Percentiles rank a stretch among this genome's conserved stretches.
Conservation (phyloP, 768 basidiomycete species). For the Termitomyces sp. region DNA sequence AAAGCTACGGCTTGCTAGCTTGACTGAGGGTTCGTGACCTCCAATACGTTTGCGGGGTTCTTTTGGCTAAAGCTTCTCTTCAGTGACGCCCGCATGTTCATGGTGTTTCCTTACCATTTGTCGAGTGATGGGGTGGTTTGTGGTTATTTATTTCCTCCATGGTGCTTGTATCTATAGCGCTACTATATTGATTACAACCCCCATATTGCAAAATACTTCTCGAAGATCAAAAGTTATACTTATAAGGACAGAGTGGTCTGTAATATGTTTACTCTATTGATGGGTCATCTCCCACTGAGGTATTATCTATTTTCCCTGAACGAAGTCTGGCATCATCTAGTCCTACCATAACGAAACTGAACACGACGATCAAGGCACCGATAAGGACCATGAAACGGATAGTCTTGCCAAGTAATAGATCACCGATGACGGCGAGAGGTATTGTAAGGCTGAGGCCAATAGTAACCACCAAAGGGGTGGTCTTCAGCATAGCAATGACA, state of each 20-base stretch:
- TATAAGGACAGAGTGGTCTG: background rate
- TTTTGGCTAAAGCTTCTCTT: constrained; percentile 24
- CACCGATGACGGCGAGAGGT: constrained; percentile 84
- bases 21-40: constrained; percentile 49
- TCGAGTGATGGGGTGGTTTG: background rate
- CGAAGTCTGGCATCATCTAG: constrained; percentile 35
- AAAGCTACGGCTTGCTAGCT: constrained; percentile 40
- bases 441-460: constrained; percentile 92
- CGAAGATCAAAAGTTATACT: too few species aligned
- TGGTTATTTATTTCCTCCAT: background rate
- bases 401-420: constrained; percentile 57
- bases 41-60: constrained; percentile 36
- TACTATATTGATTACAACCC: too few species aligned
- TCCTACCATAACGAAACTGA: constrained; percentile 74
- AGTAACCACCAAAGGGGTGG: constrained; percentile 90
- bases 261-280: background rate
- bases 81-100: background rate
- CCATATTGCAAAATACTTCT: background rate
- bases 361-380: constrained; percentile 73
- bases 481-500: constrained; percentile 91
- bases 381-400: constrained; percentile 53
- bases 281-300: constrained; percentile 2
- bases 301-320: constrained; percentile 5
- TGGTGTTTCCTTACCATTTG: background rate
- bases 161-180: too few species aligned